phyloP scores from a whole-genome alignment of 805 yeast genomes.

The Candida tallmaniae region DNA sequence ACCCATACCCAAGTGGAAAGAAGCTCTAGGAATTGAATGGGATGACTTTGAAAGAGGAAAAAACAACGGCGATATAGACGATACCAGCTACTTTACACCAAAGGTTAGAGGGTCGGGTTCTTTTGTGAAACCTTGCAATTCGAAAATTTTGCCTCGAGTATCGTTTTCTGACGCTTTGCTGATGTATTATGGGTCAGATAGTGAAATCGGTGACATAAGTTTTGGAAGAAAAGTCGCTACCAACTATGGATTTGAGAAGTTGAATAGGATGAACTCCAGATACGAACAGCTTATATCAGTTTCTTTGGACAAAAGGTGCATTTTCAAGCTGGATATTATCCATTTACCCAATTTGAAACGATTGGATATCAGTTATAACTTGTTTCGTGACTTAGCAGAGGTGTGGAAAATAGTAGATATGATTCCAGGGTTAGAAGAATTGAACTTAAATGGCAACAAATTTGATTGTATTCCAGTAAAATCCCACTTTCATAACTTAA shows the following conservation, averaged over 20 bases:
- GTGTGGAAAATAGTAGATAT: slow-evolving; percentile 33
- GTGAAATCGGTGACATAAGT: slow-evolving; percentile 25
- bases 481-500: slow-evolving; percentile 5
- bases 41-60: slow-evolving; percentile 68
- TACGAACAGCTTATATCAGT: slow-evolving; percentile 42
- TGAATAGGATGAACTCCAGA: slow-evolving; percentile 45
- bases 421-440: slow-evolving; percentile 32
- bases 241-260: slow-evolving; percentile 60
- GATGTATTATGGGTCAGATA: slow-evolving; percentile 20
- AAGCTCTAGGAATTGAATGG: slow-evolving; percentile 85
- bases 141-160: slow-evolving; percentile 22
- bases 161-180: slow-evolving; percentile 47
- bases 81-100: slow-evolving; percentile 49
- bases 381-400: slow-evolving; percentile 39
- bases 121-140: slow-evolving; percentile 48
- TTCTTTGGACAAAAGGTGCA: slow-evolving; percentile 43
- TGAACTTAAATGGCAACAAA: slow-evolving; percentile 55
- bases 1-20: slow-evolving; percentile 52
- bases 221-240: slow-evolving; percentile 59
- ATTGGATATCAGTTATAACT: slow-evolving; percentile 60
- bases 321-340: slow-evolving; percentile 18
- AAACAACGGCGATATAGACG: slow-evolving; percentile 59
- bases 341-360: slow-evolving; percentile 14
- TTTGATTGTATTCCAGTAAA: slow-evolving; percentile 16
- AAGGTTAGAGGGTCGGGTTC: slow-evolving; percentile 50